These are phyloP conservation scores for Corylus heterophylla DNA, from an alignment of 306 rosid genomes.

Conservation along the genomic window DNA sequence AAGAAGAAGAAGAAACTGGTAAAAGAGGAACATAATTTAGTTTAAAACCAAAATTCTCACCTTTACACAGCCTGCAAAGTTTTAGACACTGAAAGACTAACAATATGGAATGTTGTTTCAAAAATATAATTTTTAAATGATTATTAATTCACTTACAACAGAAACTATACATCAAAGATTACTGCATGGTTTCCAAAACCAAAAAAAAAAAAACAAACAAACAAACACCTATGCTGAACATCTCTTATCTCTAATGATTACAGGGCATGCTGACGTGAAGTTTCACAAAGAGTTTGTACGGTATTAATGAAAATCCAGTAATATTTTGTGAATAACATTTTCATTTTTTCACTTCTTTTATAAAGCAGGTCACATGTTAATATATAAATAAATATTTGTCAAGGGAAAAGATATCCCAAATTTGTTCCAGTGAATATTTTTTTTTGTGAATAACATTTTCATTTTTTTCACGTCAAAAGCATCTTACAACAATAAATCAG, in stretches of 20 bases:
- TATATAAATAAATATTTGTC: constrained; percentile 14
- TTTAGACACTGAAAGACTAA: neutral
- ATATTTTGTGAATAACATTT: neutral
- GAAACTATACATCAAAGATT: neutral
- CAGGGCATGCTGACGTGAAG: neutral
- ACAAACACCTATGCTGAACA: neutral
- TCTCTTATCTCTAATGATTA: neutral
- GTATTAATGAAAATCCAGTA: neutral
- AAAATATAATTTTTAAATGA: neutral
- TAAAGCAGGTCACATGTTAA: neutral
- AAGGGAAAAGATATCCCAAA: constrained; percentile 9
- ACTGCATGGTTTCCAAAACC: neutral
- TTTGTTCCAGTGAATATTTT: too few relatives aligned
- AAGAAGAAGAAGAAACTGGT: neutral
- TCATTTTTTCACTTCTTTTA: neutral
- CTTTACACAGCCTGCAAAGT: neutral
- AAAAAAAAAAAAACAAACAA: neutral
- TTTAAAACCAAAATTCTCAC: neutral
- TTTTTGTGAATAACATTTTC: too few relatives aligned
- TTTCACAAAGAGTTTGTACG: neutral
- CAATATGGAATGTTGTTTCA: neutral
- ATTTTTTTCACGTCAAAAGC: too few relatives aligned
- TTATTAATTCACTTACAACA: neutral
- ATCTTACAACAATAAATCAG: too few relatives aligned
- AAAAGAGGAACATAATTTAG: neutral